A percentile compares a stretch with the other conserved stretches of the same genome.
These are phyloP conservation scores for Madurella mycetomatis DNA, from an alignment of 2,329 filamentous ascomycete species.

Conservation along the genomic window DNA sequence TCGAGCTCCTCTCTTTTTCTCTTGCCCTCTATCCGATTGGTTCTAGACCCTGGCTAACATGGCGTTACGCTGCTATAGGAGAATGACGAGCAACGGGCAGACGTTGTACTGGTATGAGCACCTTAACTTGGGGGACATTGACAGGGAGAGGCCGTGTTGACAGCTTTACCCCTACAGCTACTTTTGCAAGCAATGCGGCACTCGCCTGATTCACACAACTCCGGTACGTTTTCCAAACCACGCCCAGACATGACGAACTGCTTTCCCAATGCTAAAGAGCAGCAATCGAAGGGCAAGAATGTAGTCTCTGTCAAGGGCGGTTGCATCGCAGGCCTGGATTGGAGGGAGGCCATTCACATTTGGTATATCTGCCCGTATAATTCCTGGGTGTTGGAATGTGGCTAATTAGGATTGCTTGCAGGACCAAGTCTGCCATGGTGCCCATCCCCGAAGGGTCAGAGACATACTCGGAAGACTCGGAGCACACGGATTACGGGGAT, in stretches of 20 bases:
- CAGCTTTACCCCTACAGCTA: slow-evolving; percentile 41
- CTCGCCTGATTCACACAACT: slow-evolving; percentile 58
- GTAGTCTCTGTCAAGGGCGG: slow-evolving; percentile 64
- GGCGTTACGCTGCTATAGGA: slow-evolving; percentile 35
- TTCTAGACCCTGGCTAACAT: not conserved
- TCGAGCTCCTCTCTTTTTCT: not conserved
- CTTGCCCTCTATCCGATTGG: not conserved
- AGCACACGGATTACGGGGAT: slow-evolving; percentile 39
- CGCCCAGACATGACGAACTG: not conserved
- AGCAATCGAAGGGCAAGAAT: slow-evolving; percentile 42
- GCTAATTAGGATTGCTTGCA: not conserved
- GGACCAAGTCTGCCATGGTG: slow-evolving; percentile 61
- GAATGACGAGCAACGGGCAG: slow-evolving; percentile 53
- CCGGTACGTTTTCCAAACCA: slow-evolving; percentile 39
- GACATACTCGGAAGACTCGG: slow-evolving; percentile 49
- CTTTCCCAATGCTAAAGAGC: not conserved
- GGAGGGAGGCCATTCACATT: slow-evolving; percentile 59
- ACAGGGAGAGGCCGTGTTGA: not conserved
- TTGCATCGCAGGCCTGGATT: slow-evolving; percentile 60
- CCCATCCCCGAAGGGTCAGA: slow-evolving; percentile 63
- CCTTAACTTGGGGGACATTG: not conserved
- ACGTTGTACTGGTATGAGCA: slow-evolving; percentile 51
- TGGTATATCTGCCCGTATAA: slow-evolving; percentile 34
- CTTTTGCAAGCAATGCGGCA: slow-evolving; percentile 64
- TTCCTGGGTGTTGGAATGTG: no score